These are phyloP conservation scores for Metschnikowia chrysomelidarum DNA, from an alignment of 805 yeast species.

Conservation along the genomic window DNA sequence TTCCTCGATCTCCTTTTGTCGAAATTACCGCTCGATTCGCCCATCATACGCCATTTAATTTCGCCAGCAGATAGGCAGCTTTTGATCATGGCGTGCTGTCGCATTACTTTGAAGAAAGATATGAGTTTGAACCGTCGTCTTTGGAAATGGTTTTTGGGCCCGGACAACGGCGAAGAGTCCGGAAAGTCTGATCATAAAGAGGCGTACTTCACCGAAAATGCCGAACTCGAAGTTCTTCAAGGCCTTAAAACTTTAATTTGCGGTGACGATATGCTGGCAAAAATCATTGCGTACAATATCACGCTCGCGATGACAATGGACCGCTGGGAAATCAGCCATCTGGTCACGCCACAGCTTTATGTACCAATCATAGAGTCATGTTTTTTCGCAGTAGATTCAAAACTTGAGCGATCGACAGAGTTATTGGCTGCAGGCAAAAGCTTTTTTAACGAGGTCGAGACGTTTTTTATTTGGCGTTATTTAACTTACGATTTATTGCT, in stretches of 20 bases:
- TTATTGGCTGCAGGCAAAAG: slow-evolving; percentile 58
- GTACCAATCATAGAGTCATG: slow-evolving; percentile 60
- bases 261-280: slow-evolving; percentile 29
- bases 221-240: slow-evolving; percentile 45
- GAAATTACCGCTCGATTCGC: slow-evolving; percentile 63
- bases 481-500: slow-evolving; percentile 44
- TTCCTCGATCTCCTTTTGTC: slow-evolving; percentile 76
- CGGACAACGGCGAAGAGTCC: slow-evolving; percentile 39
- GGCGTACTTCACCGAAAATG: slow-evolving; percentile 58
- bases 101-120: slow-evolving; percentile 74
- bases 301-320: slow-evolving; percentile 73
- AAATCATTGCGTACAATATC: slow-evolving; percentile 57
- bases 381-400: slow-evolving; percentile 16
- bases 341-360: slow-evolving; percentile 67
- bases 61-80: slow-evolving; percentile 53
- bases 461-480: slow-evolving; percentile 73
- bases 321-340: slow-evolving; percentile 89
- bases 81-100: slow-evolving; percentile 60
- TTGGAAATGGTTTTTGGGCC: slow-evolving; percentile 92
- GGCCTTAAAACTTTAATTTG: slow-evolving; percentile 53
- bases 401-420: slow-evolving; percentile 23
- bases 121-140: slow-evolving; percentile 93
- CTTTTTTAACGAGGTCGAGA: slow-evolving; percentile 85
- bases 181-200: slow-evolving; percentile 21
- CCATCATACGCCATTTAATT: slow-evolving; percentile 48